These are phyloP conservation scores for Fusarium albidum DNA, from an alignment of 2,329 filamentous ascomycete species.

Conservation along the genomic window DNA sequence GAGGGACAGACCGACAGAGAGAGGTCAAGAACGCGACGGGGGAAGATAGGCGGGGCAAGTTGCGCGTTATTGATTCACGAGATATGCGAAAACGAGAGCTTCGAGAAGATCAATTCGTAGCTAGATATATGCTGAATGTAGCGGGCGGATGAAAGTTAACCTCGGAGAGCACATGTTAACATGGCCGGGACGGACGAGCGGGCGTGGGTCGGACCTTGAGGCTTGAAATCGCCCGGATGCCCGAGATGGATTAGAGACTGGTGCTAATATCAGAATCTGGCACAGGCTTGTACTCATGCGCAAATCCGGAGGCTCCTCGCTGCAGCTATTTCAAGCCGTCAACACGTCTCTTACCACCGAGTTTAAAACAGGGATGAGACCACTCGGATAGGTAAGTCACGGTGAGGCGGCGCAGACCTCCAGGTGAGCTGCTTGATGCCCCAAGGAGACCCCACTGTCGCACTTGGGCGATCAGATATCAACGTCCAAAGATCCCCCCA, in stretches of 20 bases:
- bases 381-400: background rate
- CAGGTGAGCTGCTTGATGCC: background rate
- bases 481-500: constrained; percentile 2
- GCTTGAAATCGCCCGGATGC: constrained; percentile 20
- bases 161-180: constrained; percentile 31
- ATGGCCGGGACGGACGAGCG: constrained; percentile 32
- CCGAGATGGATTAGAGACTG: constrained; percentile 24
- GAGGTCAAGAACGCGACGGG: too few species aligned
- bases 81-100: too few species aligned
- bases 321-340: background rate
- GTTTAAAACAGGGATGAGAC: constrained; percentile 3
- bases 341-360: background rate
- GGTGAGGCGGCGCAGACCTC: constrained; percentile 5
- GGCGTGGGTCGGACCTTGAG: constrained; percentile 35
- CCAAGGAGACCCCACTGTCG: constrained; percentile 15
- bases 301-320: background rate
- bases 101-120: too few species aligned
- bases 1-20: too few species aligned
- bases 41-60: too few species aligned
- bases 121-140: background rate
- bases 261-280: constrained; percentile 8
- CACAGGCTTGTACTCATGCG: constrained; percentile 10
- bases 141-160: constrained; percentile 11
- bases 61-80: too few species aligned
- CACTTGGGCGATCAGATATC: constrained; percentile 1